These are phyloP conservation scores for Cucurbita pepo DNA, from an alignment of 306 rosid genomes.

Conservation along the genomic window DNA sequence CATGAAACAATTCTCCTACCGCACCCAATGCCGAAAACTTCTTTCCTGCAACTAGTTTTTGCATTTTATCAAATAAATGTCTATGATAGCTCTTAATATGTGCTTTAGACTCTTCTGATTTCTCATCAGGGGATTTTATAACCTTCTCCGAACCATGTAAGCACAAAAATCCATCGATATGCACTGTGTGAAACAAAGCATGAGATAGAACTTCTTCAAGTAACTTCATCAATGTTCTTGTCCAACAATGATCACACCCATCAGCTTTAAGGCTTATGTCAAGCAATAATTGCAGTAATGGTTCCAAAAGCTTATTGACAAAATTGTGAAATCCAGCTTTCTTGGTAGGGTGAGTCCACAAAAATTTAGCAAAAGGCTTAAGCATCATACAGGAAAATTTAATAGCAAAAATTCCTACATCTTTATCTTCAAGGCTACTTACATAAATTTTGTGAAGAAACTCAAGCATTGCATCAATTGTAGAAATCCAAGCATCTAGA, in stretches of 20 bases:
- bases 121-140: conserved; percentile 24
- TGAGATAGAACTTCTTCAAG: conserved; percentile 62
- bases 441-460: conserved; percentile 30
- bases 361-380: conserved; percentile 70
- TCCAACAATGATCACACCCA: conserved; percentile 26
- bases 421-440: conserved; percentile 26
- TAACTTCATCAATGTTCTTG: conserved; percentile 25
- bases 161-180: conserved; percentile 61
- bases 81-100: conserved; percentile 59
- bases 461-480: conserved; percentile 33
- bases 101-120: conserved; percentile 26
- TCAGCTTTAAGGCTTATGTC: conserved; percentile 32
- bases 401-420: conserved; percentile 29
- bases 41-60: conserved; percentile 31
- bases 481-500: conserved; percentile 59
- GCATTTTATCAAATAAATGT: conserved; percentile 58
- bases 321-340: conserved; percentile 58
- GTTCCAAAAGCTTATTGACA: conserved; percentile 68
- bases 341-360: conserved; percentile 43
- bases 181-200: conserved; percentile 62
- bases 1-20: conserved; percentile 45
- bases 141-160: conserved; percentile 42
- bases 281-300: conserved; percentile 44
- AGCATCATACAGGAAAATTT: conserved; percentile 43
- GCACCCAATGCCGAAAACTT: conserved; percentile 44